Evolutionary conservation across 148 eudicot genomes (phyloP), one percentile per base, ranked within the genome.

Genomic region (Silene conica): DNA sequence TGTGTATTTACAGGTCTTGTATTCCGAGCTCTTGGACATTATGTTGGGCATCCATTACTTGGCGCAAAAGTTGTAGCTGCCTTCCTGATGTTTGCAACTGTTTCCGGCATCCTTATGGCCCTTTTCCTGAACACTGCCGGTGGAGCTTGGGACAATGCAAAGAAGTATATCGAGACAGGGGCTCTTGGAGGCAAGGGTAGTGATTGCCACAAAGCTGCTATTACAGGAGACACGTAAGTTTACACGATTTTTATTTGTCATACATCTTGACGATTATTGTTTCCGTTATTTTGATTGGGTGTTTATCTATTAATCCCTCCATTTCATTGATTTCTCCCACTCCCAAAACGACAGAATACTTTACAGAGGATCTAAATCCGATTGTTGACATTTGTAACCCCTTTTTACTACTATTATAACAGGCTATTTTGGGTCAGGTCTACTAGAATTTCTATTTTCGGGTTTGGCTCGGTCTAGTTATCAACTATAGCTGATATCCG

Each of bases 111-210:
- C 74, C 89, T 95, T 13, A 95, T 95, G 99, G 99, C 99, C 63
- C 99, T 95, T 80, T 95, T 95, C 90, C 84, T 95, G 64, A 95
- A 95, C 77, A 95, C 99, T n/a, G 87, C 99, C 62, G 99, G 99
- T 73, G 99, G 99, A 80, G 99, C 99, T 52, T 95, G 99, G 99
- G 99, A 95, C 80, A 95, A 95, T 74, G 99, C 99, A 31, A 95
- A 95, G 89, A 95, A 95, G 80, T 95, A 95, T 74, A 95, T 95
- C 41, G 99, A 95, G 76, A 95, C 99, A 10, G 99, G 99, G 38
- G 99, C 97, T 84, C 89, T 89, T 68, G 99, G 98, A 71, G 99
- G 99, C 84, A 95, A 95, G 82, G 99, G 99, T 70, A 95, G 99
- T 74, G 99, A 95, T 52, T 81, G 87, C 73, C 99, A 95, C 75